Conservation (phyloP, 768 basidiomycete species). For the Russula sp. region DNA sequence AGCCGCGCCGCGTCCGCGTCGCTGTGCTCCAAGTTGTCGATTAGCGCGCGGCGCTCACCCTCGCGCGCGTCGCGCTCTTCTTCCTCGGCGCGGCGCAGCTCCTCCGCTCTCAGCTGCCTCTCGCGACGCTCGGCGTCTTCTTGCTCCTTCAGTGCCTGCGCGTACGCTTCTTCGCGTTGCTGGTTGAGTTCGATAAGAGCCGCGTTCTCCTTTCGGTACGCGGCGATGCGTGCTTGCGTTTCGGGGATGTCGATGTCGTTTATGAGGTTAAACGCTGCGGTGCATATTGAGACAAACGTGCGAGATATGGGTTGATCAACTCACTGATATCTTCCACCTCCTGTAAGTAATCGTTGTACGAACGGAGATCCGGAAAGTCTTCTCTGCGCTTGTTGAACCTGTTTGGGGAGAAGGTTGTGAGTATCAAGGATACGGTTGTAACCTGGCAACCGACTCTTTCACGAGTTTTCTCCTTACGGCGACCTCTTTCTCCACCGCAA, state of each 20-base stretch:
- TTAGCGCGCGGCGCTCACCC: constrained; percentile 64
- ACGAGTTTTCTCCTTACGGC: constrained; percentile 80
- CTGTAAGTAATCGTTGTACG: constrained; percentile 95
- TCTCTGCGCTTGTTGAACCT: constrained; percentile 94
- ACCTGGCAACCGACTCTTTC: constrained; percentile 59
- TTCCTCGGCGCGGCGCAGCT: constrained; percentile 62
- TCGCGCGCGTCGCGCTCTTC: constrained; percentile 73
- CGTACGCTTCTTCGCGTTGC: constrained; percentile 74
- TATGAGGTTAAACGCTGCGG: constrained; percentile 83
- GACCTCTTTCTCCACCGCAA: constrained; percentile 91
- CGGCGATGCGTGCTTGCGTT: constrained; percentile 79
- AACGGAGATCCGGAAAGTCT: constrained; percentile 73
- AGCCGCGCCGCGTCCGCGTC: constrained; percentile 64
- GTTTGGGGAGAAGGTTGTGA: background rate
- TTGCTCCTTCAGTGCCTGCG: constrained; percentile 63
- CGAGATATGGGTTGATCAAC: constrained; percentile 27
- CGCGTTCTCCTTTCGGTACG: constrained; percentile 76
- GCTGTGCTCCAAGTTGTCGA: constrained; percentile 76
- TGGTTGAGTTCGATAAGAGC: constrained; percentile 77
- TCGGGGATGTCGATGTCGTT: constrained; percentile 74
- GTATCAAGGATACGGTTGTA: background rate
- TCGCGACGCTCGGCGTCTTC: constrained; percentile 75
- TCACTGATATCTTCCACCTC: constrained; percentile 88
- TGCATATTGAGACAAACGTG: background rate
- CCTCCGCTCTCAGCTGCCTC: constrained; percentile 60